These are phyloP conservation scores for Suillus subaureus DNA, from an alignment of 768 basidiomycete genomes.

Conservation along the genomic window DNA sequence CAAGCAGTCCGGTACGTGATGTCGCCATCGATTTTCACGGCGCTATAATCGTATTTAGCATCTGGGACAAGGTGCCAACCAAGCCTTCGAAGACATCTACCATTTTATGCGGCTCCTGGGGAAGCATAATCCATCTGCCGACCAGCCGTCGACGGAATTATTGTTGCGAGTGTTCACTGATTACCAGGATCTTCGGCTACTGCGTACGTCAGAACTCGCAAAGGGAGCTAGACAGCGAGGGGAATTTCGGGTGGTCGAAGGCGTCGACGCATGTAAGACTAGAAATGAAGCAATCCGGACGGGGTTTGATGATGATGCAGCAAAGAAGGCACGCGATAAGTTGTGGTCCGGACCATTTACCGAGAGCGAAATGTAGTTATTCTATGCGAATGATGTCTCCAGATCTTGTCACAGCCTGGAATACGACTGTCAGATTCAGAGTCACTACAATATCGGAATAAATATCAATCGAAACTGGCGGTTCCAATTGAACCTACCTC, in stretches of 20 bases:
- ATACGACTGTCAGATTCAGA: neutral
- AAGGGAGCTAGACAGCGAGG: slow-evolving; percentile 37
- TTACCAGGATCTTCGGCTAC: slow-evolving; percentile 39
- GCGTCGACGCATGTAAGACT: slow-evolving; percentile 31
- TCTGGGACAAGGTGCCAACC: slow-evolving; percentile 48
- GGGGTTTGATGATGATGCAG: neutral
- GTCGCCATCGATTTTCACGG: neutral
- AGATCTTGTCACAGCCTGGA: neutral
- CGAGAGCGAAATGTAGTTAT: slow-evolving; percentile 9
- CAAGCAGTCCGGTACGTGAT: slow-evolving; percentile 42
- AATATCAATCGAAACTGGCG: neutral
- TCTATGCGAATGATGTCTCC: neutral
- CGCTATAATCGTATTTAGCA: slow-evolving; percentile 31
- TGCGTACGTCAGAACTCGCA: slow-evolving; percentile 38
- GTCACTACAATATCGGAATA: neutral
- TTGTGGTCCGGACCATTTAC: slow-evolving; percentile 13
- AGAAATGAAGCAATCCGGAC: slow-evolving; percentile 28
- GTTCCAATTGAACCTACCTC: neutral
- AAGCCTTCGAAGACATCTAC: slow-evolving; percentile 46
- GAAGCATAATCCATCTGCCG: slow-evolving; percentile 31
- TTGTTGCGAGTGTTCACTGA: slow-evolving; percentile 35
- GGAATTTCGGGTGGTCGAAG: slow-evolving; percentile 36
- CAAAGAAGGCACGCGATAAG: slow-evolving; percentile 1
- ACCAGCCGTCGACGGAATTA: slow-evolving; percentile 25
- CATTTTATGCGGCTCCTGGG: slow-evolving; percentile 36